Evolutionary conservation across 2,329 filamentous ascomycete species (phyloP), one percentile per base, ranked within the genome.

Genomic region (Ampelomyces quisqualis): DNA sequence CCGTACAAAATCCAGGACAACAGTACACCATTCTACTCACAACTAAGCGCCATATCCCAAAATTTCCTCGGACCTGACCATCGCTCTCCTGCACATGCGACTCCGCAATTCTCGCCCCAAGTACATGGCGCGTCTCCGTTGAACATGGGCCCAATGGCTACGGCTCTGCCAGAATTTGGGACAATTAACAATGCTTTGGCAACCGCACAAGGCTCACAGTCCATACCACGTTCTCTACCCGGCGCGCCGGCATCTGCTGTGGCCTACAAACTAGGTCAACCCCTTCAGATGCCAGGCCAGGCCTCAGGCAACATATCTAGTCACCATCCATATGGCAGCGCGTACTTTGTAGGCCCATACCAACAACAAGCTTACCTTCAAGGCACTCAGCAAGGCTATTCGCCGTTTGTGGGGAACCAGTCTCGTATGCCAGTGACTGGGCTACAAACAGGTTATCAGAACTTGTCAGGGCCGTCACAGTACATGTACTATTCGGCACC

Each of bases 201-300:
- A 9, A 51, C 46, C 20, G 32, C 47, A 20, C 58, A 62, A 21
- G 17, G 41, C 19, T 53, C 54, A 26, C 59, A 59, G 19, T 52
- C 54, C 11, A 42, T 51, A 38, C 65, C 67, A 36, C 60, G 60
- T 26, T 53, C 58, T n/a, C 41, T 69, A 10, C 63, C 67, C 21
- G 65, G 67, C 23, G 62, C 67, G 26, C 69, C 69, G 5, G 60
- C 66, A 33, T 65, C 69, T 17, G 68, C 68, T 7, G 41, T 70
- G n/a, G 64, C 66, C 24, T 71, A 70, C 33, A 68, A 70, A 26
- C 51, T 68, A 9, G 64, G 65, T 41, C 69, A 71, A 29, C 69
- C 60, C 24, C 30, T 67, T 6, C 69, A 71, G 34, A 61, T 65
- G 52, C 54, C 64, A 18, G 38, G 46, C 8, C 58, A 59, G 22